These are phyloP conservation scores for Abelmoschus esculentus DNA, from an alignment of 345 rosid species.

Conservation along the genomic window DNA sequence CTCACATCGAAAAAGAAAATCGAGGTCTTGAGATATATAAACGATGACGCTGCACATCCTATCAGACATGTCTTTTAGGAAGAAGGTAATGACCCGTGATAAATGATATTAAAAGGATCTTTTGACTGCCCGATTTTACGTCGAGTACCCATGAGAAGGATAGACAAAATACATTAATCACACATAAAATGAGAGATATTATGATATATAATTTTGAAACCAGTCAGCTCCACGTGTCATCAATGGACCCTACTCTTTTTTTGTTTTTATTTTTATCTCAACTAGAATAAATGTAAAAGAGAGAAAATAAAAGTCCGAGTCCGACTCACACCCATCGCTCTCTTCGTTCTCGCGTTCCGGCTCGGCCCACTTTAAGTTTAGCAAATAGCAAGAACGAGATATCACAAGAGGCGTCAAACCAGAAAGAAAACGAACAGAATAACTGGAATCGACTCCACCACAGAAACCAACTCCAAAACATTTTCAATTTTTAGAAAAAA, in stretches of 20 bases:
- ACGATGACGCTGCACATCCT: too few species aligned
- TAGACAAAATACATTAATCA: too few species aligned
- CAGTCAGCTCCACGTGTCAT: slow-evolving; percentile 14
- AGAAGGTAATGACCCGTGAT: too few species aligned
- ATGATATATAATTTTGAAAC: slow-evolving; percentile 9
- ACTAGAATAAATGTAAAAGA: neutral
- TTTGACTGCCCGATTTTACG: too few species aligned
- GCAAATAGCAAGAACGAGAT: neutral
- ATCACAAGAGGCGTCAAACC: neutral
- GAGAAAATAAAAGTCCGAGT: slow-evolving; percentile 1
- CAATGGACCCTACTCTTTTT: slow-evolving; percentile 1
- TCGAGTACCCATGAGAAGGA: too few species aligned
- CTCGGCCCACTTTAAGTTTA: neutral
- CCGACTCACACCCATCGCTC: slow-evolving; percentile 4
- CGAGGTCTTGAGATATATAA: too few species aligned
- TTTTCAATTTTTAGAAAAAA: too few species aligned
- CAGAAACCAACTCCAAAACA: neutral
- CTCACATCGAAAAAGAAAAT: too few species aligned
- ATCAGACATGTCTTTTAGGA: too few species aligned
- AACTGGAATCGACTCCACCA: slow-evolving; percentile 32
- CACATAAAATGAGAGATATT: neutral
- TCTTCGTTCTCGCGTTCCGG: neutral
- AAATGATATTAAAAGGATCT: neutral
- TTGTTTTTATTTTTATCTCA: too few species aligned
- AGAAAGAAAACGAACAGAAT: neutral